A percentile compares a stretch with the other conserved stretches of the same genome.
phyloP scores from a whole-genome alignment of 768 basidiomycete species.

The Cyathus striatus region DNA sequence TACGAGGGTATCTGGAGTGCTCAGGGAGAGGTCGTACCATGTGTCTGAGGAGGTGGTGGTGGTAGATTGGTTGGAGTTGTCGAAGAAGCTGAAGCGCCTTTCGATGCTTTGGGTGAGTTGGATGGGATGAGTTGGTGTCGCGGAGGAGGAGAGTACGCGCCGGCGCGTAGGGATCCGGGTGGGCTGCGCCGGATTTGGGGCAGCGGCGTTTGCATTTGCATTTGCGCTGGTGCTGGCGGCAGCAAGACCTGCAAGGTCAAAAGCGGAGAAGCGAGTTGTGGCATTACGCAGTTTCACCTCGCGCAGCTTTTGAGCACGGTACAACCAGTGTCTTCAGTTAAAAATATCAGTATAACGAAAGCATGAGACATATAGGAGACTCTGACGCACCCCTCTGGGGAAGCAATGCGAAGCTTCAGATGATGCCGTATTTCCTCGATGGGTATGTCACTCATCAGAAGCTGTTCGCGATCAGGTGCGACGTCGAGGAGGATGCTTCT shows the following conservation, averaged over 20 bases:
- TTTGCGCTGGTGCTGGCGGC: no score
- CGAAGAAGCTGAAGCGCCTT: constrained; percentile 4
- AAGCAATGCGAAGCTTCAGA: constrained; percentile 21
- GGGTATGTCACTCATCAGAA: constrained; percentile 16
- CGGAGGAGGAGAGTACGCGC: no score
- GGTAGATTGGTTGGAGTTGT: constrained; percentile 6
- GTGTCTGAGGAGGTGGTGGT: no score
- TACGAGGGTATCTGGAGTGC: constrained; percentile 21
- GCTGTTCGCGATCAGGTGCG: constrained; percentile 28
- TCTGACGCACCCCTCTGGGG: constrained; percentile 13
- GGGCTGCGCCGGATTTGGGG: no score
- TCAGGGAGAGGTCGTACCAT: constrained; percentile 19
- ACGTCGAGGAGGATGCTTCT: constrained; percentile 20
- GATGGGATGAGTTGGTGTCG: no score
- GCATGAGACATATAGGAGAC: background rate
- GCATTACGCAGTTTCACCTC: constrained; percentile 18
- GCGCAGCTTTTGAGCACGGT: constrained; percentile 14
- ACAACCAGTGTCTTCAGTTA: constrained; percentile 26
- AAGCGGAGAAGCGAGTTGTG: constrained; percentile 18
- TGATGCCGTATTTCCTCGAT: constrained; percentile 22
- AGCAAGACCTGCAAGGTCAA: constrained; percentile 8
- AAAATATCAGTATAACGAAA: background rate
- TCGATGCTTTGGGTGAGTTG: no score
- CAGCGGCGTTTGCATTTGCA: no score
- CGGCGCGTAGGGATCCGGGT: no score